Percentiles rank a stretch among this genome's conserved stretches.
These are phyloP conservation scores for Saccharomycopsis javanensis DNA, from an alignment of 805 yeast species.

Conservation along the genomic window DNA sequence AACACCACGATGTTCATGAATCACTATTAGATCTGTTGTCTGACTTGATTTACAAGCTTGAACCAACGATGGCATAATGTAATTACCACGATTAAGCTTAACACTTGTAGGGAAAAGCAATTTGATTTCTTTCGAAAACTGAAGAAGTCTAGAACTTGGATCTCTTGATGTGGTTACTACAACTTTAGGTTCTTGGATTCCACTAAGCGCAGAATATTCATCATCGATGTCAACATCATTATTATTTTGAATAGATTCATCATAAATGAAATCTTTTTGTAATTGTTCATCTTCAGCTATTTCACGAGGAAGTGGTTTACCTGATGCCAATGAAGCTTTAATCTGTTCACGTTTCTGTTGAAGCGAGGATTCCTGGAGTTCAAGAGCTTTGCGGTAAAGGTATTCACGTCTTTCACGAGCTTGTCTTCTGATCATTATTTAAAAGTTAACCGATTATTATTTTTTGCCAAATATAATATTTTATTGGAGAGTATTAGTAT, in stretches of 20 bases:
- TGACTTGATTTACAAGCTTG: conserved; percentile 74
- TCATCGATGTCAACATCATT: conserved; percentile 52
- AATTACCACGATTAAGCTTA: conserved; percentile 87
- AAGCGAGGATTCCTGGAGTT: conserved; percentile 78
- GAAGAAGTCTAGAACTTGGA: conserved; percentile 76
- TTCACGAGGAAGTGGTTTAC: conserved; percentile 84
- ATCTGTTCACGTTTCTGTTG: conserved; percentile 81
- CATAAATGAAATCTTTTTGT: conserved; percentile 76
- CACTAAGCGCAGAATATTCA: conserved; percentile 81
- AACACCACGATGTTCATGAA: conserved; percentile 97
- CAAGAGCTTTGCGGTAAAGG: conserved; percentile 77
- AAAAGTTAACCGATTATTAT: background rate
- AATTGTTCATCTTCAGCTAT: conserved; percentile 77
- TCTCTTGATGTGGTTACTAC: conserved; percentile 91
- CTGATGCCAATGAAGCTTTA: conserved; percentile 81
- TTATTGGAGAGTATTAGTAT: too few relatives aligned
- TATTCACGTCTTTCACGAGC: conserved; percentile 96
- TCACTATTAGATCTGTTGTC: conserved; percentile 71
- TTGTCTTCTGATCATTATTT: conserved; percentile 66
- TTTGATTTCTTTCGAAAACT: conserved; percentile 87
- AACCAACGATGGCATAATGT: conserved; percentile 75
- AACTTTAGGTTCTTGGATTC: conserved; percentile 81
- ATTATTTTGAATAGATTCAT: conserved; percentile 55
- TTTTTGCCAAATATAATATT: too few relatives aligned
- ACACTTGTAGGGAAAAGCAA: conserved; percentile 83